Base-by-base conservation (phyloP, 495 filamentous ascomycete genomes). In the Daldinia loculata region DNA sequence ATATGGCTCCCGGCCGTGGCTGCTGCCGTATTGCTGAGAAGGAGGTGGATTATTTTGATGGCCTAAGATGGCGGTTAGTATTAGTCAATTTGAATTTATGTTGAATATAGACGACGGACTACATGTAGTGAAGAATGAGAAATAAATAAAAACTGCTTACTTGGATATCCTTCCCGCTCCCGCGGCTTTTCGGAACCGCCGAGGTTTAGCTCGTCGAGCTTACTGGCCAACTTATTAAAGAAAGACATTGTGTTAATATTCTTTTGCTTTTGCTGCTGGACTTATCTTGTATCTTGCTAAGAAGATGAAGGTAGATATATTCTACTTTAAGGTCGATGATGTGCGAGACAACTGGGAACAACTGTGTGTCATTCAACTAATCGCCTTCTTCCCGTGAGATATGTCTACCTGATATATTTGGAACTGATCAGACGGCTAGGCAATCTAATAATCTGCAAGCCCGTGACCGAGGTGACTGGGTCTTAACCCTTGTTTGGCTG, bases 131-230 rank as follows among this genome's bases (percentile, higher is more conserved):
- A 32, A 29, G n/a, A 11, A 30, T 32, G 17, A 32, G 7, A 50
- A 32, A 41, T 22, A 15, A 17, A 17, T 32, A 29, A 7, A 14
- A 36, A 6, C 55, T 22, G 30, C 71, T 63, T 17, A 74, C 71
- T 34, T 61, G 67, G 11, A 69, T 69, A 57, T 30, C 36, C 55
- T 24, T 69, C 56, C 51, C 36, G 29, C 9, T 66, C 48, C 63
- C 39, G 56, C 3, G 66, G 56, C 41, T 66, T 64, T 58, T 74
- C 61, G 5, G 66, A 73, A 3, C 56, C 19, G 32, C 72, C 72
- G 14, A 75, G 65, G 48, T 71, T 56, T 17, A 77, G 38, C 19
- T 69, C 66, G 36, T 76, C 75, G 3, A 77, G 68, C 67, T 77
- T 75, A 43, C 67, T 75, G 3, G 73, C 48, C 19, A 77, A 58